Base-by-base conservation (phyloP, 257 asterid genomes). In the Leonotis leonurus region DNA sequence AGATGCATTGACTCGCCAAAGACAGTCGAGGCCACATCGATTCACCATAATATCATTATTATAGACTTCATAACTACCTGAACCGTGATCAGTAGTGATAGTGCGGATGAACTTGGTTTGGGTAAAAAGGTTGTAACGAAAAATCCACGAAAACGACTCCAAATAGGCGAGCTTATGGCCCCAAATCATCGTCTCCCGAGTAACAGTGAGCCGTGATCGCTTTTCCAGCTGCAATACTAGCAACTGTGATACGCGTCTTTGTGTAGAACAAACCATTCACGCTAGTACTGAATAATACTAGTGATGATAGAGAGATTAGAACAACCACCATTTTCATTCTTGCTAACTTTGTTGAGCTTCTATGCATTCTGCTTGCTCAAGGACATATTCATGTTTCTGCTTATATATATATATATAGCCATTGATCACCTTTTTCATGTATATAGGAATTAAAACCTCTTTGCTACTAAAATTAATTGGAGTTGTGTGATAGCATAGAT, bases 201-300 rank as follows among this genome's bases (percentile, higher is more conserved):
- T 16, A 65, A 43, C 71, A 66, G 21, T 66, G 71, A 18, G 14
- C 36, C 1, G 53, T 55, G 1, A 66, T 66, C 11, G 57, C 5
- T 3, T 54, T 13, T 2, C 27, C 71, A 6, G 1, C 6, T 0
- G 43, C 20, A 5, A 4, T 49, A 21, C 32, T 5, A 0, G 46
- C 64, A 4, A 66, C 13, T 0, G 57, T 25, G 5, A 66, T 12
- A 5, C 3, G 64, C 26, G 37, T 1, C 30, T 66, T n/a, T 0
- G 56, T 1, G 49, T 16, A 54, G 1, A n/a, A n/a, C n/a, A 0
- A 2, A 32, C 2, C 36, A 1, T 32, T 32, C 36, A 32, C 36
- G 8, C 36, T n/a, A n/a, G n/a, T n/a, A n/a, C n/a, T n/a, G n/a
- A n/a, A n/a, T n/a, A n/a, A n/a, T n/a, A n/a, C n/a, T n/a, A n/a